These are phyloP conservation scores for Thalia dealbata DNA, from an alignment of 176 grass and related monocot species.

Conservation along the genomic window DNA sequence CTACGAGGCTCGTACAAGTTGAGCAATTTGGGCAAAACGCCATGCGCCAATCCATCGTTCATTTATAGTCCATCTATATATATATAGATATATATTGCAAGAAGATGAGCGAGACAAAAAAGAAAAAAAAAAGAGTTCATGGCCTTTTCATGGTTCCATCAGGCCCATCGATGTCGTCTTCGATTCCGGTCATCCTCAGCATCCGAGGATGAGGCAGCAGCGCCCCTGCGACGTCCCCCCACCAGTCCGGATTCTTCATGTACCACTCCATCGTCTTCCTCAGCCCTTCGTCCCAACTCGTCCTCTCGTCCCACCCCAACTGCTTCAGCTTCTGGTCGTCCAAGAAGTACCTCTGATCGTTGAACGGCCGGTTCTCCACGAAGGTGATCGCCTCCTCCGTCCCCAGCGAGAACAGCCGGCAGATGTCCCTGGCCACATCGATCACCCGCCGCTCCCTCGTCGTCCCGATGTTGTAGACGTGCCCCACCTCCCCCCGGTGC, in stretches of 20 bases:
- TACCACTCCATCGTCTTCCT: slow-evolving; percentile 24
- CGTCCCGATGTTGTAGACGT: slow-evolving; percentile 19
- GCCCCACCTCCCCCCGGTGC: slow-evolving; percentile 17
- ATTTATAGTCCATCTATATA: no score
- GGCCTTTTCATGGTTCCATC: background rate
- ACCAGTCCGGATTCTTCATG: slow-evolving; percentile 21
- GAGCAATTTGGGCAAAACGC: no score
- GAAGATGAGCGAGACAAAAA: no score
- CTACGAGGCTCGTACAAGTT: no score
- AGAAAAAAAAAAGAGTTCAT: background rate
- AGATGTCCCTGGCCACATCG: slow-evolving; percentile 20
- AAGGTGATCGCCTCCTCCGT: slow-evolving; percentile 4
- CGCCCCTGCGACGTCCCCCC: slow-evolving; percentile 14
- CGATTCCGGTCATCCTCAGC: slow-evolving; percentile 16
- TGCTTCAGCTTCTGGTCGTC: slow-evolving; percentile 22
- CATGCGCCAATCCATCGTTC: no score
- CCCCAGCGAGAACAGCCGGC: slow-evolving; percentile 5
- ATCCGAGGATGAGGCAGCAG: slow-evolving; percentile 16
- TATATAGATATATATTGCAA: no score
- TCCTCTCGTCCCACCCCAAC: slow-evolving; percentile 13
- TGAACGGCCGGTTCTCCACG: slow-evolving; percentile 16
- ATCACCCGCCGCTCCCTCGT: slow-evolving; percentile 16
- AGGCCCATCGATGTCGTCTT: background rate
- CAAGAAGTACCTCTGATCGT: slow-evolving; percentile 22
- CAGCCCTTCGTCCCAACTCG: slow-evolving; percentile 13